A percentile compares a stretch with the other conserved stretches of the same genome.
These are phyloP conservation scores for Alternaria sp. DNA, from an alignment of 2,329 filamentous ascomycete species.

Conservation along the genomic window DNA sequence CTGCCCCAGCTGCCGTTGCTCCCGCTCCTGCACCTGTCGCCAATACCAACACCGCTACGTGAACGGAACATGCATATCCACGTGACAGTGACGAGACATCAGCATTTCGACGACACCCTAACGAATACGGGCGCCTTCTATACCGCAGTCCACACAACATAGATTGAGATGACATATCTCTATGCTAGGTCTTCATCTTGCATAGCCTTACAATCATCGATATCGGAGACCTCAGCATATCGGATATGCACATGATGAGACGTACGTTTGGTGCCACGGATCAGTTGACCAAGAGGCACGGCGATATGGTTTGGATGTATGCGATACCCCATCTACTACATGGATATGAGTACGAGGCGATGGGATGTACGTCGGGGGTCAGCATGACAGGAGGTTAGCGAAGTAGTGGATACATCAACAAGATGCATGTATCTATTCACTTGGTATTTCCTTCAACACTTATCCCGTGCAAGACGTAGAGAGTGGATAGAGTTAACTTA, in stretches of 20 bases:
- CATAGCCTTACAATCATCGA: background rate
- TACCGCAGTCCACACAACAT: background rate
- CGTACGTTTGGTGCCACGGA: background rate
- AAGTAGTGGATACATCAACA: background rate
- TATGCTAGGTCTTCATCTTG: background rate
- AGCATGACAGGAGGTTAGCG: background rate
- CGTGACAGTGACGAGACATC: background rate
- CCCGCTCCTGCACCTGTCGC: slow-evolving; percentile 12
- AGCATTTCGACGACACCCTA: background rate
- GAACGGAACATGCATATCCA: background rate
- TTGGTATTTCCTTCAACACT: no score
- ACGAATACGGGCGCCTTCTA: background rate
- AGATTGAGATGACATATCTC: background rate
- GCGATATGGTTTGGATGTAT: background rate
- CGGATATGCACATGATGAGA: background rate
- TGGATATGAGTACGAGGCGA: background rate
- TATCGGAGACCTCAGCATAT: background rate
- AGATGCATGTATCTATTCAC: background rate
- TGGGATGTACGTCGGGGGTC: background rate
- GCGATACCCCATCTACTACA: background rate
- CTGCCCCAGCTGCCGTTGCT: slow-evolving; percentile 9
- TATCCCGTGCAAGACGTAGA: background rate
- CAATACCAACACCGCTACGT: slow-evolving; percentile 12
- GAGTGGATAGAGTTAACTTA: background rate
- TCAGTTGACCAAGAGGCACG: background rate